Conservation (phyloP, 2,329 filamentous ascomycete genomes). For the Fusarium mexicanum region DNA sequence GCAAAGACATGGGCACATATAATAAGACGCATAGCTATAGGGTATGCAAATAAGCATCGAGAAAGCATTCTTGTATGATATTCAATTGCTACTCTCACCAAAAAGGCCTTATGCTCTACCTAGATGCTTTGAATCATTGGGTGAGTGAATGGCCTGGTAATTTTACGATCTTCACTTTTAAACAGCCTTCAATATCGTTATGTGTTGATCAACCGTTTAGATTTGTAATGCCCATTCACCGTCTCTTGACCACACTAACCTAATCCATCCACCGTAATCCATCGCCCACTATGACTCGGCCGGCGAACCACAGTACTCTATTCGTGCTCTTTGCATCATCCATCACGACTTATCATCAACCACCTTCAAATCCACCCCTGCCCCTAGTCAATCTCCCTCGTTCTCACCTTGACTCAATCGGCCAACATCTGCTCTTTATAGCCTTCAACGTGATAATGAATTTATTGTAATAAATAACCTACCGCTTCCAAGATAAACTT, state of each 20-base stretch:
- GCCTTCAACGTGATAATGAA: constrained; percentile 34
- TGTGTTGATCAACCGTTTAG: neutral
- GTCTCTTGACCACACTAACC: constrained; percentile 15
- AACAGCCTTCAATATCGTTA: neutral
- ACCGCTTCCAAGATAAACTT: neutral
- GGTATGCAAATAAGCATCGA: neutral
- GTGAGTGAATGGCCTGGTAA: no score
- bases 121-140: neutral
- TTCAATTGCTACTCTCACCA: neutral
- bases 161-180: no score
- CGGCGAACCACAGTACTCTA: constrained; percentile 34
- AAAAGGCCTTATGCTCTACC: neutral
- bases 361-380: neutral
- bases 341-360: constrained; percentile 28
- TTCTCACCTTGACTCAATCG: constrained; percentile 33
- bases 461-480: constrained; percentile 16
- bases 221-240: constrained; percentile 5
- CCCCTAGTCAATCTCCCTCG: neutral
- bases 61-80: no score
- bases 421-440: neutral
- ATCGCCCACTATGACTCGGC: constrained; percentile 24
- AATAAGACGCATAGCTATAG: neutral
- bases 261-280: constrained; percentile 14
- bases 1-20: neutral
- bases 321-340: constrained; percentile 37